phyloP scores from a whole-genome alignment of 768 basidiomycete genomes.

The Plicaturopsis crispa region DNA sequence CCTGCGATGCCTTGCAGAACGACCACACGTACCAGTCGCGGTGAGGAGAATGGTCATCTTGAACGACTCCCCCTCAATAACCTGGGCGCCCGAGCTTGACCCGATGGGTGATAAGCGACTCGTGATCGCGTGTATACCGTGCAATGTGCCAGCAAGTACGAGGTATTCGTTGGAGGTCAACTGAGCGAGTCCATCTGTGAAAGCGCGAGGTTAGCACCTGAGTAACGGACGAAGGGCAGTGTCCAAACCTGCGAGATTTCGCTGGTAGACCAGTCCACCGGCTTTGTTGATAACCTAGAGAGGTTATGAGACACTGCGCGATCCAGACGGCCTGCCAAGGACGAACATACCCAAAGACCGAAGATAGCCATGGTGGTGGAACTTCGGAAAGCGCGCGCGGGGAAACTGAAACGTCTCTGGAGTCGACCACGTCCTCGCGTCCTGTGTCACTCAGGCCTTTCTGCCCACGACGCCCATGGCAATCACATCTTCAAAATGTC shows the following conservation, averaged over 20 bases:
- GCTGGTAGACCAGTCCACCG: slow-evolving; percentile 91
- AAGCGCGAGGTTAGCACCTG: slow-evolving; percentile 1
- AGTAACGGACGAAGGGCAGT: slow-evolving; percentile 4
- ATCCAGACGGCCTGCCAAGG: neutral
- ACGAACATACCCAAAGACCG: slow-evolving; percentile 64
- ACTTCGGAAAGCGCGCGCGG: slow-evolving; percentile 1
- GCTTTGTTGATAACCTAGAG: slow-evolving; percentile 94
- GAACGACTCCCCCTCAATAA: slow-evolving; percentile 95
- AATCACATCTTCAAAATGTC: too few relatives aligned
- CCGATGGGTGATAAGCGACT: slow-evolving; percentile 81
- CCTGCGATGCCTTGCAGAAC: neutral
- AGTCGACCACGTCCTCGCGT: too few relatives aligned
- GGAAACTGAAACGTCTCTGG: too few relatives aligned
- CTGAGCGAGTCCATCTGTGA: slow-evolving; percentile 80
- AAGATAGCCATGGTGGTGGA: slow-evolving; percentile 58
- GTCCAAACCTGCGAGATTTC: slow-evolving; percentile 89
- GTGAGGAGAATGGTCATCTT: slow-evolving; percentile 91
- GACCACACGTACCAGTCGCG: slow-evolving; percentile 59
- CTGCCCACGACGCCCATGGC: too few relatives aligned
- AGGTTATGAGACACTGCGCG: slow-evolving; percentile 3
- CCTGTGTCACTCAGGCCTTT: too few relatives aligned
- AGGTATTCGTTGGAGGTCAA: slow-evolving; percentile 92
- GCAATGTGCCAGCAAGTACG: slow-evolving; percentile 91
- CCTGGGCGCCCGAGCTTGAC: slow-evolving; percentile 78
- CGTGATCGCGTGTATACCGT: slow-evolving; percentile 98